Evolutionary conservation across 176 grass and related monocot species (phyloP), one percentile per base, ranked within the genome.

Genomic region (Bonia amplexicaulis): DNA sequence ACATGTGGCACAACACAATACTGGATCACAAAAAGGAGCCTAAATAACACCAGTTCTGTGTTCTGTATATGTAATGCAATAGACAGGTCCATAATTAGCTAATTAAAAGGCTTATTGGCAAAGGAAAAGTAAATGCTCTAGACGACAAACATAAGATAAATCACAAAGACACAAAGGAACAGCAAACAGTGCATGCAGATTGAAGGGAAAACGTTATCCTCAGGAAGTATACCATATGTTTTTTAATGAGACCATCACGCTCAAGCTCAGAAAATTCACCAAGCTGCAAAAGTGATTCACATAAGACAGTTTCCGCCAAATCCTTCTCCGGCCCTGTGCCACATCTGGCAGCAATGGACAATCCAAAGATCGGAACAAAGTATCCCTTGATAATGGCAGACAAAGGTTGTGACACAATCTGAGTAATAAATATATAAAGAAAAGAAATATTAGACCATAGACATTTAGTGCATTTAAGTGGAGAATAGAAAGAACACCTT

Each of bases 211-310:
- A 79, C n/a, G 25, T 80, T 37, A 37, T 84, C 31, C 31, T 71
- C 39, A 2, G n/a, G 49, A 39, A 80, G 76, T 45, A 78, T 93
- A 95, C 95, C 90, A 98, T 92, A 79, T 98, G 90, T 89, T 84
- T 98, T 84, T 94, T 98, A 87, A 98, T 95, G 68, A 98, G 93
- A 80, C 93, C 87, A 83, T 98, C 93, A 78, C 95, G 88, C 78
- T 98, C 93, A 67, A 84, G 29, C 85, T 98, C 95, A 74, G 93
- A 91, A 88, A 98, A 89, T 73, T 93, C 85, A 70, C 84, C 93
- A 84, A 93, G 85, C 55, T 92, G 95, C 89, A 95, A 84, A 84
- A 98, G 66, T 48, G 91, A 90, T 85, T 98, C 93, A 57, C 69
- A 91, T 69, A 98, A 82, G 46, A 85, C 95, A 79, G 82, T 93